Evolutionary conservation across 306 rosid genomes (phyloP), one percentile per base, ranked within the genome.

Genomic region (Hippophae gyantsensis): DNA sequence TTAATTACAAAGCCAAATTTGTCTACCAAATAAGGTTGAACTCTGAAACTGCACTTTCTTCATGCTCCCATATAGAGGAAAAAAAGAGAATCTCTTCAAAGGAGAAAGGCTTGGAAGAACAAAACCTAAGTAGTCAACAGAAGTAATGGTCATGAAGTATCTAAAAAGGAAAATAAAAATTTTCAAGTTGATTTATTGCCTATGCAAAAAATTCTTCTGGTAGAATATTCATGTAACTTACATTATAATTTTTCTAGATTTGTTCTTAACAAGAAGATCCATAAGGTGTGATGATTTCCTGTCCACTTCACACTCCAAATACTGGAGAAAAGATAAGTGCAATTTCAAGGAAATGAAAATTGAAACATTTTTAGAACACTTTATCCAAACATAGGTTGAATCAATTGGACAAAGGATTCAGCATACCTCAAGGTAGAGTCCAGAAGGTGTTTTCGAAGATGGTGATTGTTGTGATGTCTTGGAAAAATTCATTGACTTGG

Each of bases 91-190:
- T 62, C 81, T 86, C 81, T 88, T 79, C 56, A 87, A 54, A 65
- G 67, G 70, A 59, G 93, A 55, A 54, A 92, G 86, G 43, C 74
- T 70, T 2, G 95, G 96, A 71, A 92, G 89, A 66, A 88, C 88
- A 73, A 82, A 74, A 70, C 99, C 99, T 93, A 87, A 92, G 54
- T 79, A 87, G 72, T 92, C 96, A 71, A 92, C 93, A 43, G 95
- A 92, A 64, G 95, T 96, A 80, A 95, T 85, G 48, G 99, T 88
- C 99, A 88, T 92, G 82, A 81, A 92, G 71, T 92, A 92, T 79
- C 99, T 92, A 73, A 55, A 78, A 47, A 56, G 64, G 57, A 42
- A 56, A 67, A 55, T 58, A 44, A 62, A 18, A 9, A 59, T 64
- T 66, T 11, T 32, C 7, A 53, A 65, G 58, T 12, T 18, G 43